Evolutionary conservation across 1,139 yeast genomes (phyloP).

Genomic region (Yamadazyma spencermartinsiae): DNA sequence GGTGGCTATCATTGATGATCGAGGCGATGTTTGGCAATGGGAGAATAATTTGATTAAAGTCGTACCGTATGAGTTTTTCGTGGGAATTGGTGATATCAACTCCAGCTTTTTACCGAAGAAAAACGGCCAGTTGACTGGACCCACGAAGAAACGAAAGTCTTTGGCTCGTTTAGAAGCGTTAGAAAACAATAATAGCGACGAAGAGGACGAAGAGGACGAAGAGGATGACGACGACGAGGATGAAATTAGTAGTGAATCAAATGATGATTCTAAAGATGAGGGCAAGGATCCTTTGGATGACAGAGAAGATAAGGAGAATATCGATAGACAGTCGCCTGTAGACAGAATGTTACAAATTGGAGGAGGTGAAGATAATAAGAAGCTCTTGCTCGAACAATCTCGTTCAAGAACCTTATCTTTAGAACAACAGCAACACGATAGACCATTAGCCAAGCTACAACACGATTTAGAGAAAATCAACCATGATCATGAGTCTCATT

Average conservation of each 20-base stretch:
- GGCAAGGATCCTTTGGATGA: conserved; percentile 11
- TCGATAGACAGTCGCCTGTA: conserved; percentile 40
- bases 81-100: conserved; percentile 96
- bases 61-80: conserved; percentile 92
- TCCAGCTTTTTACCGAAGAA: conserved; percentile 88
- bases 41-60: conserved; percentile 87
- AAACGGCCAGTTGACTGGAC: conserved; percentile 67
- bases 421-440: conserved; percentile 66
- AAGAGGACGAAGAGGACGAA: conserved; percentile 17
- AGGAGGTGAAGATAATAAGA: conserved; percentile 49
- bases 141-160: conserved; percentile 60
- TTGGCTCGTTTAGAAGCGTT: conserved; percentile 51
- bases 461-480: conserved; percentile 65
- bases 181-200: conserved; percentile 16
- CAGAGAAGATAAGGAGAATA: conserved; percentile 12
- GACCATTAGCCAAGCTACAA: conserved; percentile 85
- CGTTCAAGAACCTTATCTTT: conserved; percentile 55
- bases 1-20: conserved; percentile 95
- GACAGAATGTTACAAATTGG: conserved; percentile 50
- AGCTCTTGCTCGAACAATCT: conserved; percentile 52
- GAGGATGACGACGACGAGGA: conserved; percentile 10
- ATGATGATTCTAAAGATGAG: conserved; percentile 17
- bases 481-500: conserved; percentile 26
- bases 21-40: conserved; percentile 99
- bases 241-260: background rate